A percentile compares a stretch with the other conserved stretches of the same genome.
Evolutionary conservation across 2,329 filamentous ascomycete species (phyloP).

Genomic region (Colletotrichum siamense): DNA sequence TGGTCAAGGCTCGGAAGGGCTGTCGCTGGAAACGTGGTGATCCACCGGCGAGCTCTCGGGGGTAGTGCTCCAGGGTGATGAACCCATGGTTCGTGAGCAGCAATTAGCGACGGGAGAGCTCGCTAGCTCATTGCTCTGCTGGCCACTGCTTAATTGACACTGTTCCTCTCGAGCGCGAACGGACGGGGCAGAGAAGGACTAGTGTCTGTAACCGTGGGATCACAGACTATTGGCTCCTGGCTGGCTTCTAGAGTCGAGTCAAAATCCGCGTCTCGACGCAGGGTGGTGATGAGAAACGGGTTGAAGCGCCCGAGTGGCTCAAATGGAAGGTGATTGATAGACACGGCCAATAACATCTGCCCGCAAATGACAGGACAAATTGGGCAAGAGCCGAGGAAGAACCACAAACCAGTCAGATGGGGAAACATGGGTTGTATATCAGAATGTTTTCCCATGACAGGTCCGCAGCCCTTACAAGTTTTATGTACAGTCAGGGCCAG

Average conservation of each 20-base stretch:
- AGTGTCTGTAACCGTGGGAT: not conserved
- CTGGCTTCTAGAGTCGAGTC: not conserved
- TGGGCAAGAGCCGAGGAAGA: not conserved
- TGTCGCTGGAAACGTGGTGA: constrained; percentile 3
- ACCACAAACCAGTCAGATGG: not conserved
- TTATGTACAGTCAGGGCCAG: not conserved
- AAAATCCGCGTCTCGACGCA: not conserved
- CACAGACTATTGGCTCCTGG: not conserved
- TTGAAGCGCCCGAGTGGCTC: not conserved
- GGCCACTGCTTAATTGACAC: not conserved
- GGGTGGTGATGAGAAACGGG: not conserved
- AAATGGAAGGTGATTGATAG: not conserved
- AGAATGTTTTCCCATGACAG: not conserved
- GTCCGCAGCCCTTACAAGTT: not conserved
- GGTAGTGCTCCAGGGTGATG: not conserved
- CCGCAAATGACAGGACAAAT: not conserved
- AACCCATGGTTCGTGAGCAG: constrained; percentile 14
- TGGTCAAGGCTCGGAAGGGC: not conserved
- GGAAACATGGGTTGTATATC: not conserved
- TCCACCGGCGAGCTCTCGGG: not conserved
- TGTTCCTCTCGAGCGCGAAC: not conserved
- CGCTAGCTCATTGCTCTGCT: not conserved
- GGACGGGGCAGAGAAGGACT: not conserved
- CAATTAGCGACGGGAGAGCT: not conserved
- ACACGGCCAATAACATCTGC: not conserved